Conservation (phyloP, 2,329 filamentous ascomycete species). For the Lasiodiplodia citricola region DNA sequence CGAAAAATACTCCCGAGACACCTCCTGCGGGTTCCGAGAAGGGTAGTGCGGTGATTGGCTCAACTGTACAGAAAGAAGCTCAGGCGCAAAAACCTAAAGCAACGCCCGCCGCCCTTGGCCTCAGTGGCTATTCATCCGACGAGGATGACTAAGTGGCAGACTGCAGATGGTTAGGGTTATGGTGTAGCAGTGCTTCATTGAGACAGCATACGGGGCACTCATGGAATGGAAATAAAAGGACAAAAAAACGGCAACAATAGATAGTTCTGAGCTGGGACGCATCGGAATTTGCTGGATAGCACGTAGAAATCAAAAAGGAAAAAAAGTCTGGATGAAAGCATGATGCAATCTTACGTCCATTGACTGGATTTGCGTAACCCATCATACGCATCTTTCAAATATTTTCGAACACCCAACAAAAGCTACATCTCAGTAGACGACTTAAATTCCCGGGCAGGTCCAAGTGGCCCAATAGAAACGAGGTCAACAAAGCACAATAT, state of each 20-base stretch:
- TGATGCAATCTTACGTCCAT: neutral
- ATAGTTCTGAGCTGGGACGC: neutral
- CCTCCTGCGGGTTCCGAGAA: neutral
- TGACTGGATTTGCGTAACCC: neutral
- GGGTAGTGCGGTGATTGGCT: neutral
- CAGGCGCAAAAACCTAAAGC: constrained; percentile 10
- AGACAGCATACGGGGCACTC: neutral
- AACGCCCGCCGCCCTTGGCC: constrained; percentile 6
- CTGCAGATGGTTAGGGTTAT: neutral
- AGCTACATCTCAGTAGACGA: neutral
- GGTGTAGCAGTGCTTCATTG: neutral
- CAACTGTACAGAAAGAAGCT: neutral
- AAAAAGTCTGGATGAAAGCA: neutral
- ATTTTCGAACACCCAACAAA: too few relatives aligned
- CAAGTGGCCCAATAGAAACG: neutral
- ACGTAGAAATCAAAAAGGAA: neutral
- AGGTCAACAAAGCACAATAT: neutral
- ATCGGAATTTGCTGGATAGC: neutral
- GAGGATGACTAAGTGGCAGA: constrained; percentile 14
- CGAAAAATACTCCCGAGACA: neutral
- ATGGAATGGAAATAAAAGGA: neutral
- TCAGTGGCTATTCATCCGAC: constrained; percentile 23
- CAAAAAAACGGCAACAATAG: neutral
- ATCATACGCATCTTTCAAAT: neutral
- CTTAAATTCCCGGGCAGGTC: neutral